phyloP scores from a whole-genome alignment of 345 rosid genomes.

The Rhizophora mangle region DNA sequence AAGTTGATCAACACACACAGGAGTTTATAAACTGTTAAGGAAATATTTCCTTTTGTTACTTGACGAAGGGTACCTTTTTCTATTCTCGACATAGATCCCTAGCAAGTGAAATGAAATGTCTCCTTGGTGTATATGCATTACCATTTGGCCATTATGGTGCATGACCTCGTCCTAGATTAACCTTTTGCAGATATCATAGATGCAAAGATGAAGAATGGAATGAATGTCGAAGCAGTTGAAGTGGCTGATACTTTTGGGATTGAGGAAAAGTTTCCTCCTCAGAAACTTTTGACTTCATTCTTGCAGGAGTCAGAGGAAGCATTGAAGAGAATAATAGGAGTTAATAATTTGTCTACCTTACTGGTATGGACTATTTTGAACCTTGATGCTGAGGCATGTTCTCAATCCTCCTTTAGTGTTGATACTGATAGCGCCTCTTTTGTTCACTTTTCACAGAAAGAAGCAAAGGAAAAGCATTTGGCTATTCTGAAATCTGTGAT shows the following conservation, averaged over 20 bases:
- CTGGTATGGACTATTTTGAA: slow-evolving; percentile 33
- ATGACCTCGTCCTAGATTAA: slow-evolving; percentile 6
- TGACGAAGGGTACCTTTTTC: background rate
- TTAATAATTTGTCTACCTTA: slow-evolving; percentile 27
- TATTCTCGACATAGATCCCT: background rate
- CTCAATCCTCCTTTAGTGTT: background rate
- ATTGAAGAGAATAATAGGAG: slow-evolving; percentile 39
- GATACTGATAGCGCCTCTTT: background rate
- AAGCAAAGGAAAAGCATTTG: slow-evolving; percentile 46
- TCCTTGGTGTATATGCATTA: no score
- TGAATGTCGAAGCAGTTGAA: slow-evolving; percentile 62
- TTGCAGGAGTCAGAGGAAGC: slow-evolving; percentile 49
- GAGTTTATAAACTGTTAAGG: no score
- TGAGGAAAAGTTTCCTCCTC: slow-evolving; percentile 56
- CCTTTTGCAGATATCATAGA: slow-evolving; percentile 47
- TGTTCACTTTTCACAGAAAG: slow-evolving; percentile 42
- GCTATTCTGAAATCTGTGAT: slow-evolving; percentile 42
- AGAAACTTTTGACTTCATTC: slow-evolving; percentile 43
- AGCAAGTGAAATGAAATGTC: background rate
- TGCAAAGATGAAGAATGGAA: slow-evolving; percentile 46
- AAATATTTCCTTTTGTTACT: background rate
- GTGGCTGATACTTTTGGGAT: slow-evolving; percentile 46
- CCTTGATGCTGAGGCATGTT: slow-evolving; percentile 4
- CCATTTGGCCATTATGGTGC: background rate
- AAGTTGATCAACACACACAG: no score